These are phyloP conservation scores for Fusarium nygamai DNA, from an alignment of 2,329 filamentous ascomycete species.

Conservation along the genomic window DNA sequence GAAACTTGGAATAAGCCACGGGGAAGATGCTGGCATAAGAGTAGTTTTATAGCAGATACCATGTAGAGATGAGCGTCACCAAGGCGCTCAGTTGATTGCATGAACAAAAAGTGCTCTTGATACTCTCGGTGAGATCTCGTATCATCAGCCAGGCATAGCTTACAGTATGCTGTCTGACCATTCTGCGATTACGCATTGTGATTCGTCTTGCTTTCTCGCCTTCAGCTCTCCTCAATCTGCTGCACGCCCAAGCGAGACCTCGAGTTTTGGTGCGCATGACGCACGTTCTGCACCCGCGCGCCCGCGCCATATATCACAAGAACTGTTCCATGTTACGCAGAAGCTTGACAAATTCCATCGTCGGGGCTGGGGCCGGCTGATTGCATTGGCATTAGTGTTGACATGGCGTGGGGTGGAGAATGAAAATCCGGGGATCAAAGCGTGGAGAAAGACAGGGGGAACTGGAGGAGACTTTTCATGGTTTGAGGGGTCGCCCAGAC, in stretches of 20 bases:
- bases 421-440: slow-evolving; percentile 34
- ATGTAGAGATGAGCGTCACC: background rate
- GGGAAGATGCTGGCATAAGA: background rate
- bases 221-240: background rate
- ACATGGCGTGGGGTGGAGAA: slow-evolving; percentile 17
- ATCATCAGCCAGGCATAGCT: background rate
- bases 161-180: background rate
- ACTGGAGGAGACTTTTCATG: slow-evolving; percentile 10
- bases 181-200: background rate
- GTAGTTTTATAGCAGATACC: background rate
- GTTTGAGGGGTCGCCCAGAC: slow-evolving; percentile 3
- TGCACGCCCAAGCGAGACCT: background rate
- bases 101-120: background rate
- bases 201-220: background rate
- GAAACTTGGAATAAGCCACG: background rate
- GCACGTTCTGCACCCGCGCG: slow-evolving; percentile 5
- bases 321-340: slow-evolving; percentile 15
- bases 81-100: background rate
- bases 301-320: background rate
- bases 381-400: background rate
- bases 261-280: slow-evolving; percentile 37
- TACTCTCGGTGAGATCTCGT: background rate
- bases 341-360: slow-evolving; percentile 18
- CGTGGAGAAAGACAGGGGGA: slow-evolving; percentile 16
- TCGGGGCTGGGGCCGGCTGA: background rate